A percentile compares a stretch with the other conserved stretches of the same genome.
Conservation (phyloP, 495 filamentous ascomycete genomes). For the Cairneyella variabilis region DNA sequence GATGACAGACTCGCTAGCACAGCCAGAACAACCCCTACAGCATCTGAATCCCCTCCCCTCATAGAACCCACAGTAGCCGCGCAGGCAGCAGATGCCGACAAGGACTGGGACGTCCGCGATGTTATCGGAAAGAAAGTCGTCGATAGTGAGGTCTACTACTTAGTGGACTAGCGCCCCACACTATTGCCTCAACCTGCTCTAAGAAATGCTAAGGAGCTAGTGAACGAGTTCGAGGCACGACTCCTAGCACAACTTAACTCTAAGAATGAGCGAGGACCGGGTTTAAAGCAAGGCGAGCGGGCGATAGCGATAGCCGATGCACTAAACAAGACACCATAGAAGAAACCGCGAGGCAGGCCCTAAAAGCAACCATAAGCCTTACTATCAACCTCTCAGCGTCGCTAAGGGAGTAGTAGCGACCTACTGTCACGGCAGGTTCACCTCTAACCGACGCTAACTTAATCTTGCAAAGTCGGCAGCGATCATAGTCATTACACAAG, state of each 20-base stretch:
- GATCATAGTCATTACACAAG: too few species aligned
- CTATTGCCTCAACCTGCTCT: conserved; percentile 6
- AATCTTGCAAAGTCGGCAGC: too few species aligned
- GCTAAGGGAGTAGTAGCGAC: too few species aligned
- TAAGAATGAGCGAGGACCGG: too few species aligned
- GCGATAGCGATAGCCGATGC: too few species aligned
- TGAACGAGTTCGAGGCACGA: conserved; percentile 5
- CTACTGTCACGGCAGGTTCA: too few species aligned
- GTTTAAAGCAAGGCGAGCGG: too few species aligned
- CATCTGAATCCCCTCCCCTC: background rate
- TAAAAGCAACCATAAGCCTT: too few species aligned
- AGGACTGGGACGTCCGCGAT: background rate
- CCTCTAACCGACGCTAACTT: too few species aligned
- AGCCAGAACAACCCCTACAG: background rate
- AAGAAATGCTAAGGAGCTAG: conserved; percentile 11
- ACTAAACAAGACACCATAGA: too few species aligned
- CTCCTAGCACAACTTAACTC: conserved; percentile 2
- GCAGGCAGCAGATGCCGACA: background rate
- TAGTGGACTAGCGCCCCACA: conserved; percentile 1
- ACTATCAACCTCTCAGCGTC: too few species aligned
- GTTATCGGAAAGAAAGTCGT: conserved; percentile 3
- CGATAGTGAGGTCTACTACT: conserved; percentile 10
- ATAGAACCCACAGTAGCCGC: background rate
- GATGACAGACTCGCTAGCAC: background rate
- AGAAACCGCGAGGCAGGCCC: too few species aligned